Evolutionary conservation across 2,329 filamentous ascomycete species (phyloP).

Genomic region (Diaporthe longicolla): DNA sequence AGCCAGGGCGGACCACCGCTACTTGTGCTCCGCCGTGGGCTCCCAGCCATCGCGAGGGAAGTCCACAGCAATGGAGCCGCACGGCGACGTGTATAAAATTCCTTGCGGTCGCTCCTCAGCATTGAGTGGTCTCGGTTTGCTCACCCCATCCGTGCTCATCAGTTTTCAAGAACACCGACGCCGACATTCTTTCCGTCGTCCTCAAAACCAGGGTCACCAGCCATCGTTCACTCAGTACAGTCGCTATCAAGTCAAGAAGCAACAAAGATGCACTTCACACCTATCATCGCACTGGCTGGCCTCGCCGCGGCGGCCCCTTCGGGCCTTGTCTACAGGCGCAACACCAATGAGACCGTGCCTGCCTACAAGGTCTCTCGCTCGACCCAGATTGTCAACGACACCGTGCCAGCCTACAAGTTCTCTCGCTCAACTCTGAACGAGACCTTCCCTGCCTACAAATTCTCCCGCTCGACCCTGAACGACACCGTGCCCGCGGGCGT

Average conservation of each 20-base stretch:
- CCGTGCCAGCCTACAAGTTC: not conserved
- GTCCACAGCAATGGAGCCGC: conserved; percentile 26
- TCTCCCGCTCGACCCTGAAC: conserved; percentile 5
- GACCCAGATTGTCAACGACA: not conserved
- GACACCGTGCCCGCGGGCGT: conserved; percentile 1
- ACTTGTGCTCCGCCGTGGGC: conserved; percentile 11
- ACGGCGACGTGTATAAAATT: conserved; percentile 30
- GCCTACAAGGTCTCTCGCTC: not conserved
- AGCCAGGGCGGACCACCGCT: conserved; percentile 16
- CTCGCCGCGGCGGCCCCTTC: conserved; percentile 34
- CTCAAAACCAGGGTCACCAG: not conserved
- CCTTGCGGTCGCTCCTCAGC: not conserved
- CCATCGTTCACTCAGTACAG: not conserved
- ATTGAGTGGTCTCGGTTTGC: not conserved
- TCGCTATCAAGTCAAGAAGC: not conserved
- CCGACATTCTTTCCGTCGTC: conserved; percentile 9
- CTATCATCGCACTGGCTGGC: conserved; percentile 32
- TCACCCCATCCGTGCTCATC: conserved; percentile 16
- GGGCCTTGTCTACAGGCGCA: conserved; percentile 11
- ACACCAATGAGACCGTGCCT: conserved; percentile 15
- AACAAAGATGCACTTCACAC: conserved; percentile 35
- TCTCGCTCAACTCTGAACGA: not conserved
- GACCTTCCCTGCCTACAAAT: not conserved
- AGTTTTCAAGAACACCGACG: conserved; percentile 3
- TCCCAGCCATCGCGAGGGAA: conserved; percentile 23